Percentiles rank a stretch among this genome's conserved stretches.
phyloP scores from a whole-genome alignment of 2,329 filamentous ascomycete species.

The Aspergillus chevalieri region DNA sequence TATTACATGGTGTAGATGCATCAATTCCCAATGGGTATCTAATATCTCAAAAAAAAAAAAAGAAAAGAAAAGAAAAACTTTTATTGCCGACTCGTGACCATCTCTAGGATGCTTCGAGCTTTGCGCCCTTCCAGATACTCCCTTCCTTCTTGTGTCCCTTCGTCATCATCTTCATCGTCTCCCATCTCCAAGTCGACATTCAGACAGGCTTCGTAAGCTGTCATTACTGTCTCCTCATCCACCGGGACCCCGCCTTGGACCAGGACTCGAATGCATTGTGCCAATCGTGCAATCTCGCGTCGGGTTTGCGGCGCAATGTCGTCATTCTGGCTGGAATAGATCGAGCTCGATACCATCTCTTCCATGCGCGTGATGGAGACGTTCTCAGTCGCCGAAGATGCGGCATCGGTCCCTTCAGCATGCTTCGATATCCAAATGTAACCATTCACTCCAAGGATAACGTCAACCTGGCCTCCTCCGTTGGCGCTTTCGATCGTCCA shows the following conservation, averaged over 20 bases:
- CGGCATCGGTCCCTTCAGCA: slow-evolving; percentile 47
- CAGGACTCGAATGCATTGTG: slow-evolving; percentile 73
- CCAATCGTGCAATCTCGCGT: slow-evolving; percentile 78
- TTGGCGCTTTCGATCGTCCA: slow-evolving; percentile 61
- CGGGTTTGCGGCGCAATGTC: slow-evolving; percentile 68
- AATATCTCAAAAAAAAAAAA: not conserved
- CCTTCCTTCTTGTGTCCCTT: slow-evolving; percentile 27
- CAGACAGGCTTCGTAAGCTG: slow-evolving; percentile 73
- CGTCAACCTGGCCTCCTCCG: slow-evolving; percentile 60
- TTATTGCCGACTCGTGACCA: slow-evolving; percentile 17
- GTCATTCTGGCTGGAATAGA: slow-evolving; percentile 96
- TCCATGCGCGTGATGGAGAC: slow-evolving; percentile 76
- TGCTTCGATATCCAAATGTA: slow-evolving; percentile 95
- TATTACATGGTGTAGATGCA: too few relatives aligned
- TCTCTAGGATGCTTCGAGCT: slow-evolving; percentile 32
- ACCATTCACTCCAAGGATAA: slow-evolving; percentile 89
- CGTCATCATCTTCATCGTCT: slow-evolving; percentile 33
- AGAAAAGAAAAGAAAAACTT: too few relatives aligned
- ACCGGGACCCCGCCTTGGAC: slow-evolving; percentile 77
- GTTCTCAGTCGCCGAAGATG: slow-evolving; percentile 43
- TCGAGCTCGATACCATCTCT: slow-evolving; percentile 74
- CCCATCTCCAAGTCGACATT: slow-evolving; percentile 53
- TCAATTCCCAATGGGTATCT: slow-evolving; percentile 6
- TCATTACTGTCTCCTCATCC: slow-evolving; percentile 81
- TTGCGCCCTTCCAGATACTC: slow-evolving; percentile 39